phyloP scores from a whole-genome alignment of 371 early-diverging fungal genomes.

The Mucor mucedo region DNA sequence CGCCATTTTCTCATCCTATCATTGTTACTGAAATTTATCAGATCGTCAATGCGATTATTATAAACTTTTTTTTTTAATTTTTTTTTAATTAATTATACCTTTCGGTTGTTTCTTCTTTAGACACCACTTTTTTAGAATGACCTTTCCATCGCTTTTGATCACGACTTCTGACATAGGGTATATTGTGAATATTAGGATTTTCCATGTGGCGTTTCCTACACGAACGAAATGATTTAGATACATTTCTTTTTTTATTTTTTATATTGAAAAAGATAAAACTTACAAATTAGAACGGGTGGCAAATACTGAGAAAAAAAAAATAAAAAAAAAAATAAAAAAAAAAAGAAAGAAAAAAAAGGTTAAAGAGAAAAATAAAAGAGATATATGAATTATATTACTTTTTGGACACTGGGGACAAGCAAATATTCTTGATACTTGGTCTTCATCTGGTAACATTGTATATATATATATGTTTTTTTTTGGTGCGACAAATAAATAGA shows the following conservation, averaged over 20 bases:
- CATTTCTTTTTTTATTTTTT: too few relatives aligned
- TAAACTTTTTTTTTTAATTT: conserved; percentile 29
- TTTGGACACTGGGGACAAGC: conserved; percentile 56
- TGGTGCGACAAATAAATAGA: conserved; percentile 12
- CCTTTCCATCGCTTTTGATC: conserved; percentile 66
- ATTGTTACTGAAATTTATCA: conserved; percentile 27
- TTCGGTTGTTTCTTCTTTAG: conserved; percentile 58
- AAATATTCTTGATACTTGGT: conserved; percentile 41
- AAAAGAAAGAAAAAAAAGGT: conserved; percentile 10
- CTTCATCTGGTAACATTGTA: conserved; percentile 27
- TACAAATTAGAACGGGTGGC: conserved; percentile 57
- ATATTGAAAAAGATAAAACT: too few relatives aligned
- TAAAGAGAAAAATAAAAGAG: neutral
- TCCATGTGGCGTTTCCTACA: conserved; percentile 45
- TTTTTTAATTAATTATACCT: conserved; percentile 36
- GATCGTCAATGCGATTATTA: conserved; percentile 24
- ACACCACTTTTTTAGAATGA: conserved; percentile 57
- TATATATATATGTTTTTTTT: neutral
- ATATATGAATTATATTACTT: conserved; percentile 27
- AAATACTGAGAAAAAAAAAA: conserved; percentile 37
- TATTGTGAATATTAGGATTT: conserved; percentile 48
- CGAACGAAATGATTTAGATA: neutral
- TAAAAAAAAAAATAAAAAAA: neutral
- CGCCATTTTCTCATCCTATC: conserved; percentile 69
- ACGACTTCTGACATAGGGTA: conserved; percentile 57